Evolutionary conservation across 306 rosid species (phyloP).

Genomic region (Vicia villosa): DNA sequence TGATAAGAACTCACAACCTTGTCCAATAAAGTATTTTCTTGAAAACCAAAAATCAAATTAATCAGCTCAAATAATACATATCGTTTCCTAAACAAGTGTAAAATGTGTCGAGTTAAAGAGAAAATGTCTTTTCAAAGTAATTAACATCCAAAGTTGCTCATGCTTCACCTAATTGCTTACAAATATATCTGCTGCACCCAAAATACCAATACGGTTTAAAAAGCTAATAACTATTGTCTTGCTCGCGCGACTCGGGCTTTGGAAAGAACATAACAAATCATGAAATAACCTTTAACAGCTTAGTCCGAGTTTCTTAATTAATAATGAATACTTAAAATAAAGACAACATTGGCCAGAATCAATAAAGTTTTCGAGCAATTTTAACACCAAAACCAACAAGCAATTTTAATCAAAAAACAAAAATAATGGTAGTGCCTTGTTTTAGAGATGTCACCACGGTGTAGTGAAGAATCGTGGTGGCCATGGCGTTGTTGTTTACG

Average conservation of each 20-base stretch:
- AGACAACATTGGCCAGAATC: background rate
- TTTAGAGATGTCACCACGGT: no score
- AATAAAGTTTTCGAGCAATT: conserved; percentile 18
- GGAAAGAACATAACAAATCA: conserved; percentile 7
- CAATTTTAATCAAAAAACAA: no score
- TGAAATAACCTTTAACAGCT: conserved; percentile 21
- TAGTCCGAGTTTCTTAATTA: background rate
- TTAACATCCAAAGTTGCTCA: background rate
- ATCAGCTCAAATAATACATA: background rate
- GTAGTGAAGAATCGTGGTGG: no score
- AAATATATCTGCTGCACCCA: no score
- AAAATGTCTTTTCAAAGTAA: background rate
- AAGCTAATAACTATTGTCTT: background rate
- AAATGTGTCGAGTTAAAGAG: background rate
- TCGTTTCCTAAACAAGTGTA: background rate
- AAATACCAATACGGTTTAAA: conserved; percentile 2
- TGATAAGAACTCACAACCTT: background rate
- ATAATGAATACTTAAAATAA: background rate
- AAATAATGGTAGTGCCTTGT: no score
- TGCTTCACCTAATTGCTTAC: background rate
- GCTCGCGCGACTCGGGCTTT: background rate
- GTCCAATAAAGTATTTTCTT: conserved; percentile 3
- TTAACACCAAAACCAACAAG: conserved; percentile 8
- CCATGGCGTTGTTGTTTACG: no score
- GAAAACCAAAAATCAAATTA: background rate